Base-by-base conservation (phyloP, 1,284 basidiomycete genomes). In the Trichosporon inkin region DNA sequence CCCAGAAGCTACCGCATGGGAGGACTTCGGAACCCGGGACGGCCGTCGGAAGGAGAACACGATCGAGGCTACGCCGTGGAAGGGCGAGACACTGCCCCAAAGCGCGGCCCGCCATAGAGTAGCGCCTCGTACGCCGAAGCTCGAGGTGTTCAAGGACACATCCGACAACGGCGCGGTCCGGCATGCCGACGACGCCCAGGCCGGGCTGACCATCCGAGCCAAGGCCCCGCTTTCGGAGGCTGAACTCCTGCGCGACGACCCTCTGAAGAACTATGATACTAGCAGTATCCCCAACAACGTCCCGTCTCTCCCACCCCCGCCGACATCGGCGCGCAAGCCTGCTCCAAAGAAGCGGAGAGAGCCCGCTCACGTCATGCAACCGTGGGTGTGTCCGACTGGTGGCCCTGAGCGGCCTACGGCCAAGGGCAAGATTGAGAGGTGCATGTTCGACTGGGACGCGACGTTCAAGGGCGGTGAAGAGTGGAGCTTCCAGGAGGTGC, bases 201-300 rank as follows among this genome's bases (percentile, higher is more conserved):
- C 65, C 36, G 62, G 70, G 54, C 57, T 67, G 34, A 53, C 70
- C 40, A 60, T 72, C 41, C 61, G 69, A 61, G 47, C 68, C 7
- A 75, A 68, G 61, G 44, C 66, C 37, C 70, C 72, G 0, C 70
- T 70, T 0, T 71, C 73, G 10, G 81, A 82, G 62, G 78, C 80
- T 2, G 81, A 83, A 54, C 62, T 76, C 1, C 80, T 86, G 20
- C 84, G 83, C 51, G 75, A 80, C 17, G 81, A 84, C 63, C 86
- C 85, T 10, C 80, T 85, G 65, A 83, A 83, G 67, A 82, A 84
- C 67, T 70, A 67, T 64, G 68, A 73, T 64, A 69, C 70, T 57
- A 63, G 66, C 14, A 53, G 59, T 19, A 22, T 77, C 7, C 68
- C 71, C 8, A 67, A 65, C 13, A 56, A 67, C 13, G 54, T 68